These are phyloP conservation scores for Stachybotrys echinatus DNA, from an alignment of 2,329 filamentous ascomycete species.

Conservation along the genomic window DNA sequence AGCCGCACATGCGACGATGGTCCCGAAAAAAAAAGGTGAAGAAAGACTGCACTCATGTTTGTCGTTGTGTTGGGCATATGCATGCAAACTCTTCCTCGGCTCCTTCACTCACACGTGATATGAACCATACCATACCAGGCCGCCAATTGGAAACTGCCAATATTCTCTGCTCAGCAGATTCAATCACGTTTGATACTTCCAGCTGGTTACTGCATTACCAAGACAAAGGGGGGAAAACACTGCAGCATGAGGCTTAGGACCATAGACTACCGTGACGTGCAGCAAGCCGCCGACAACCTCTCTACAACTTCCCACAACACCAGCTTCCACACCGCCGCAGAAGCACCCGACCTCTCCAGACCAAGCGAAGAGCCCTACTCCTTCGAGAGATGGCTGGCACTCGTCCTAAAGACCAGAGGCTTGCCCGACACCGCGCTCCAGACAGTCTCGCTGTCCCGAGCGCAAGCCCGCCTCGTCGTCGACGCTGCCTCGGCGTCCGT, in stretches of 20 bases:
- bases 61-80: no score
- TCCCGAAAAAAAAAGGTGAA: no score
- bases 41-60: no score
- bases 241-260: conserved; percentile 9
- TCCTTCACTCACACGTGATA: no score
- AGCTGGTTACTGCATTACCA: no score
- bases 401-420: conserved; percentile 29
- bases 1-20: no score
- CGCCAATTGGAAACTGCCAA: no score
- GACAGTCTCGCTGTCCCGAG: conserved; percentile 17
- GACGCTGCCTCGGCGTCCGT: conserved; percentile 23
- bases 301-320: conserved; percentile 26
- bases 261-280: conserved; percentile 8
- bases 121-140: no score
- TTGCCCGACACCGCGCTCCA: conserved; percentile 19
- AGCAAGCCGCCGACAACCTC: conserved; percentile 6
- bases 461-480: conserved; percentile 23
- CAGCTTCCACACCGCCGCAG: conserved; percentile 24
- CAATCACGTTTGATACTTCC: no score
- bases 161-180: no score
- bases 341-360: conserved; percentile 18
- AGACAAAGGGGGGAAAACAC: no score
- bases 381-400: conserved; percentile 35
- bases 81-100: no score
- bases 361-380: conserved; percentile 27